These are phyloP conservation scores for Hypomontagnella submonticulosa DNA, from an alignment of 495 filamentous ascomycete species.

Conservation along the genomic window DNA sequence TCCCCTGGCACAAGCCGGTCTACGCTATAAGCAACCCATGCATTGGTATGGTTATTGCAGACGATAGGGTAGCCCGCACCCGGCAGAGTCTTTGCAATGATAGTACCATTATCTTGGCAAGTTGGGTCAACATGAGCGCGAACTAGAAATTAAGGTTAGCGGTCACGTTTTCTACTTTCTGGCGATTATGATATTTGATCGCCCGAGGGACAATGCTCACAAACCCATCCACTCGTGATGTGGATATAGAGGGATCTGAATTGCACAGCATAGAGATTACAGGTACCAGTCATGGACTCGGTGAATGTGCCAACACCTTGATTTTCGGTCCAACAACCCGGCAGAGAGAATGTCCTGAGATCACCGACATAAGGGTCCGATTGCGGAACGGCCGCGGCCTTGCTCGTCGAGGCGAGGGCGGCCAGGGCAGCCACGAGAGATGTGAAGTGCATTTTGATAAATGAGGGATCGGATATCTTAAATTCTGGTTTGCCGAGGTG, in stretches of 20 bases:
- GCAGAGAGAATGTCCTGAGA: slow-evolving; percentile 25
- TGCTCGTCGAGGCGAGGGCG: slow-evolving; percentile 10
- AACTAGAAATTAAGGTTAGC: slow-evolving; percentile 25
- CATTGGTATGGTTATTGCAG: slow-evolving; percentile 27
- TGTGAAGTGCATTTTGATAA: slow-evolving; percentile 22
- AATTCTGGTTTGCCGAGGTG: not conserved
- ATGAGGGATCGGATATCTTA: not conserved
- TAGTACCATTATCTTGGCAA: slow-evolving; percentile 24
- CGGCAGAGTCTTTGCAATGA: slow-evolving; percentile 14
- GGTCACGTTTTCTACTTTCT: too few relatives aligned
- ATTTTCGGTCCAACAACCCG: slow-evolving; percentile 24
- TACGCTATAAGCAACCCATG: slow-evolving; percentile 34
- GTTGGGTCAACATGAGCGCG: slow-evolving; percentile 17
- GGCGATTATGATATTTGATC: too few relatives aligned
- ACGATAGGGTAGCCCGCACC: slow-evolving; percentile 8
- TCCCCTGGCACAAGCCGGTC: not conserved
- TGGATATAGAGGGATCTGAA: slow-evolving; percentile 35
- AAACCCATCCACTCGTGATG: slow-evolving; percentile 23
- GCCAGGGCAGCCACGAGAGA: slow-evolving; percentile 4
- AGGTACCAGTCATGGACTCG: slow-evolving; percentile 32
- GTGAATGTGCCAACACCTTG: slow-evolving; percentile 39
- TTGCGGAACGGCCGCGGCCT: slow-evolving; percentile 6
- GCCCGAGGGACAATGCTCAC: slow-evolving; percentile 6
- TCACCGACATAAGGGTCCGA: slow-evolving; percentile 33
- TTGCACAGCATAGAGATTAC: slow-evolving; percentile 7